Percentiles rank a stretch among this genome's conserved stretches.
Evolutionary conservation across 129 eudicot species (phyloP).

Genomic region (Tanacetum coccineum): DNA sequence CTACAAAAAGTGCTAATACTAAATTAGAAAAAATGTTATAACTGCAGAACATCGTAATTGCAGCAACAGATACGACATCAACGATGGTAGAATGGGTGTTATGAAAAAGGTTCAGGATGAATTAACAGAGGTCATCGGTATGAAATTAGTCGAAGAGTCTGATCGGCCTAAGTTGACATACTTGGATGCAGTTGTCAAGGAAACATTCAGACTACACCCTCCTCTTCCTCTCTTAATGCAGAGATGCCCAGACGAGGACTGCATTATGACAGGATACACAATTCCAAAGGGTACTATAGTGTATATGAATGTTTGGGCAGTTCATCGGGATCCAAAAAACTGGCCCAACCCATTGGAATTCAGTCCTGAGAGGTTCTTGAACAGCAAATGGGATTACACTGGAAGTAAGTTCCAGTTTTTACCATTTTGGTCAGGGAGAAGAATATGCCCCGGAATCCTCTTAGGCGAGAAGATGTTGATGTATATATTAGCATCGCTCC

Average conservation of each 20-base stretch:
- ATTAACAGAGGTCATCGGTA: constrained; percentile 25
- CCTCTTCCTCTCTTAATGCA: constrained; percentile 38
- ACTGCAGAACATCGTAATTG: constrained; percentile 35
- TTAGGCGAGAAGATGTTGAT: constrained; percentile 24
- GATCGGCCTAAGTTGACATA: constrained; percentile 29
- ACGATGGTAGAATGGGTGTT: constrained; percentile 32
- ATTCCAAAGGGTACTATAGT: constrained; percentile 40
- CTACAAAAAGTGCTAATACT: not conserved
- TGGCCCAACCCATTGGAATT: constrained; percentile 41
- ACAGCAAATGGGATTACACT: constrained; percentile 22
- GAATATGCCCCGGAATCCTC: constrained; percentile 34
- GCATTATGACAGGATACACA: constrained; percentile 32
- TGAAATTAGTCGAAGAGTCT: constrained; percentile 30
- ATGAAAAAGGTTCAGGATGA: constrained; percentile 30
- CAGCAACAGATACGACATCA: constrained; percentile 34
- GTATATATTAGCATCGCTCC: constrained; percentile 26
- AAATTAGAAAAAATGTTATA: not conserved
- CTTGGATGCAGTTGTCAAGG: constrained; percentile 44
- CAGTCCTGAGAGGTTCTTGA: constrained; percentile 31
- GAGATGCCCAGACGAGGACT: constrained; percentile 24
- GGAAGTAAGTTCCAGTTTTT: constrained; percentile 28
- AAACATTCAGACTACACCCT: constrained; percentile 37
- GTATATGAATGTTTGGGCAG: constrained; percentile 31
- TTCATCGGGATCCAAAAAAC: constrained; percentile 33
- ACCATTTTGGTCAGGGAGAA: constrained; percentile 39